Base-by-base conservation (phyloP, 345 rosid genomes). In the Bretschneidera sinensis region DNA sequence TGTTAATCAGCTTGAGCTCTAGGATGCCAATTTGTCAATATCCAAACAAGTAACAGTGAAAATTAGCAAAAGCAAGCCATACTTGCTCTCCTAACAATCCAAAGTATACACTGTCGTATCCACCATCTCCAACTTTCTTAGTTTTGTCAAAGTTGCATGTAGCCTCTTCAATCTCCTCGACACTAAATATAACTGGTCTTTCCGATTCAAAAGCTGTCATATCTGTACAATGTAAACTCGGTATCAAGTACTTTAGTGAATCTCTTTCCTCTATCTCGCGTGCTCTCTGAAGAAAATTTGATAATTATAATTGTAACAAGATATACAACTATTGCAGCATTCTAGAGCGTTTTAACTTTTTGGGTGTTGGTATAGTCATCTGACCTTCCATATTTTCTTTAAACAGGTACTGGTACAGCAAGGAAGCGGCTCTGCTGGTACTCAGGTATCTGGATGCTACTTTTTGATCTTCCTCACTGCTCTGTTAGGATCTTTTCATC, bases 41-140 rank as follows among this genome's bases (percentile, higher is more conserved):
- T n/a, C n/a, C n/a, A n/a, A n/a, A n/a, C n/a, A 51, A 39, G 51
- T 60, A 57, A 57, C 13, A 50, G 23, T 9, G 21, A 35, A 57
- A 59, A 17, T 16, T 17, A 35, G 52, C 35, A 24, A 33, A 52
- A n/a, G 50, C 33, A 34, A n/a, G 5, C 43, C 19, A 23, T 65
- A 81, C 88, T 74, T 76, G 68, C 8, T 55, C 78, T 47, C 73
- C 73, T 45, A 83, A 49, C 7, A 70, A 54, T 57, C 88, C 88
- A 56, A 66, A 70, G 75, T 74, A 86, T 59, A 83, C 88, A 19
- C 63, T 51, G 22, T 79, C 92, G 21, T 76, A 79, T 39, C 88
- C 92, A 31, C 92, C 92, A 17, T 63, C 65, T 62, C 88, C 86
- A 5, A 83, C 81, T 59, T 72, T 83, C 78, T 74, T 79, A 16